A percentile compares a stretch with the other conserved stretches of the same genome.
Evolutionary conservation across 345 rosid genomes (phyloP).

Genomic region (Pistacia atlantica): DNA sequence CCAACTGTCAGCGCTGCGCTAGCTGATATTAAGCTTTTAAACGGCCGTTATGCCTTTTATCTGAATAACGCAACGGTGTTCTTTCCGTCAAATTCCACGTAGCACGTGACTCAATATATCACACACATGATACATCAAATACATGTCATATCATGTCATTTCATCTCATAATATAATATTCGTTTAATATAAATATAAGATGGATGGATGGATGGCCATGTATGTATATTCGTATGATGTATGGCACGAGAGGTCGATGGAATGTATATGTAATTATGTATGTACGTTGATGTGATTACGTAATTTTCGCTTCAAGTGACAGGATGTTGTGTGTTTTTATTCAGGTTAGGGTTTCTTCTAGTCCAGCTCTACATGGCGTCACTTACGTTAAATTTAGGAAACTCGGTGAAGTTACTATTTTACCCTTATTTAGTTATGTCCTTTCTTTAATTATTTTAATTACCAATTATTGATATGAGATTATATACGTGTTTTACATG

Average conservation of each 20-base stretch:
- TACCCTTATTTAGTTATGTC: background rate
- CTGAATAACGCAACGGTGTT: conserved; percentile 22
- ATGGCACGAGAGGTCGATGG: no score
- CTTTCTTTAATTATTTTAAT: no score
- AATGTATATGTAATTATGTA: background rate
- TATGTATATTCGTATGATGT: background rate
- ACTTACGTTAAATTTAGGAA: conserved; percentile 11
- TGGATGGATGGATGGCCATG: background rate
- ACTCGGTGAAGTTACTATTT: background rate
- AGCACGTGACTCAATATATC: conserved; percentile 2
- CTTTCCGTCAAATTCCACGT: conserved; percentile 35
- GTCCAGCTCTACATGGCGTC: conserved; percentile 18
- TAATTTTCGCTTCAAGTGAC: background rate
- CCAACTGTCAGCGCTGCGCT: conserved; percentile 32
- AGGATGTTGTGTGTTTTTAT: background rate
- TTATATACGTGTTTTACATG: no score
- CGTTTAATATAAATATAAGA: no score
- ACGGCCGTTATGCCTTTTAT: conserved; percentile 30
- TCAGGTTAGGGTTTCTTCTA: conserved; percentile 4
- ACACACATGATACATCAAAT: conserved; percentile 5
- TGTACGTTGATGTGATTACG: no score
- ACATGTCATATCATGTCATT: conserved; percentile 1
- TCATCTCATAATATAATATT: background rate
- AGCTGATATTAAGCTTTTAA: conserved; percentile 20
- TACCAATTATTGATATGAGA: no score